Base-by-base conservation (phyloP, 2,329 filamentous ascomycete genomes). In the Claviceps sorghi region DNA sequence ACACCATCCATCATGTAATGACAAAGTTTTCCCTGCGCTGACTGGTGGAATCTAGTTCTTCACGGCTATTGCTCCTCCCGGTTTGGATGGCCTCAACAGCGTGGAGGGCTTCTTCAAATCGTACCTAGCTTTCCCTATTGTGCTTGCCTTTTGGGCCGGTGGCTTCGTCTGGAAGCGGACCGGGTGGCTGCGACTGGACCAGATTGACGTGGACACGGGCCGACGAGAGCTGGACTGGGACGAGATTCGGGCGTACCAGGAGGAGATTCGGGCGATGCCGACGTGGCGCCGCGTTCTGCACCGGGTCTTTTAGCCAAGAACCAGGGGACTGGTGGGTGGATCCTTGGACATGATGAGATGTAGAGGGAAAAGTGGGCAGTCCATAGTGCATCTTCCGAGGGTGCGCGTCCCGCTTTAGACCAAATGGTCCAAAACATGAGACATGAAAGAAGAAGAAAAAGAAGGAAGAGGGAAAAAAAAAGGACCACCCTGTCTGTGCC, bases 131-230 rank as follows among this genome's bases (percentile, higher is more conserved):
- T 57, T 76, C 2, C 75, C 75, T 30, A 72, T 80, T 52, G 73
- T 80, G 51, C 59, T 80, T 17, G 54, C 66, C 58, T 82, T 82
- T 68, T 82, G 77, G 74, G 57, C 69, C 44, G 61, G 68, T 49
- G 79, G 82, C 2, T 86, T 77, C 63, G 44, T 79, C 55, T 86
- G 82, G 83, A 86, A 86, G 72, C 71, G 80, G 48, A 65, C 72
- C 48, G 76, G 76, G 22, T 84, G 78, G 76, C 68, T 83, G 54
- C 72, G 65, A 40, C 70, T 76, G 2, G 63, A 70, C 34, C 69
- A 85, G 56, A 85, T 88, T 57, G 83, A 87, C 58, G 73, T 87
- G 52, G 82, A 86, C 62, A 76, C 74, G 52, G 82, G 80, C 50
- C 76, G 82, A 53, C 75, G 82, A 57, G 76, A 80, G 65, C 73